Evolutionary conservation across 495 filamentous ascomycete species (phyloP).

Genomic region (Bombardia bombarda): DNA sequence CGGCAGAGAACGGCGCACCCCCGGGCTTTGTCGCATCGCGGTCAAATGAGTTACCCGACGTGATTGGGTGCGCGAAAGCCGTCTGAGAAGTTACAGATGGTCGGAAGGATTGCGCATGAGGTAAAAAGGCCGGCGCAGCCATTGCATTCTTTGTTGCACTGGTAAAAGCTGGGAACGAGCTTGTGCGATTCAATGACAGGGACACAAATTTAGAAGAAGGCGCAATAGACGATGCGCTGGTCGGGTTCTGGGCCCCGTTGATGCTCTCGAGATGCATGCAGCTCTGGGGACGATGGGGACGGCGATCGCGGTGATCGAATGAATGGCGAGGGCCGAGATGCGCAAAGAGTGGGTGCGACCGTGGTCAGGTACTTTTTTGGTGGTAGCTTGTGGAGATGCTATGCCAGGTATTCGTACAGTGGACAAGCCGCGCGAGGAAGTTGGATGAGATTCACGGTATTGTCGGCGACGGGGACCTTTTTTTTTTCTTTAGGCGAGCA

Average conservation of each 20-base stretch:
- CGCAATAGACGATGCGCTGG: slow-evolving; percentile 26
- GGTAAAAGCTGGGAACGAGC: slow-evolving; percentile 24
- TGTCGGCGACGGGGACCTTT: not conserved
- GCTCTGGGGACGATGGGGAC: slow-evolving; percentile 12
- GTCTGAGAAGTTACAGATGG: slow-evolving; percentile 18
- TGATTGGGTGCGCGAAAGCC: slow-evolving; percentile 34
- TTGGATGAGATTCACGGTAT: not conserved
- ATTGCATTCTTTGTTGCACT: slow-evolving; percentile 28
- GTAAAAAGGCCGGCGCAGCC: slow-evolving; percentile 29
- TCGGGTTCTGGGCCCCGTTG: slow-evolving; percentile 32
- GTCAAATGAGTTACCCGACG: slow-evolving; percentile 25
- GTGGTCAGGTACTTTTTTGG: not conserved
- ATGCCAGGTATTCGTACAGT: slow-evolving; percentile 11
- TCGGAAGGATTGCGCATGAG: slow-evolving; percentile 27
- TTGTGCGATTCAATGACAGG: slow-evolving; percentile 30
- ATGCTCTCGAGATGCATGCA: slow-evolving; percentile 37
- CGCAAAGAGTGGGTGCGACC: slow-evolving; percentile 9
- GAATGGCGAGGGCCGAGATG: slow-evolving; percentile 7
- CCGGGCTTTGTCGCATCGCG: slow-evolving; percentile 41
- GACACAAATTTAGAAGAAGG: slow-evolving; percentile 20
- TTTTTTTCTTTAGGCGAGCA: not conserved
- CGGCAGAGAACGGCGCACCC: slow-evolving; percentile 43
- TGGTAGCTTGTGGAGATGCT: slow-evolving; percentile 11
- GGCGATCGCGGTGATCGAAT: slow-evolving; percentile 39
- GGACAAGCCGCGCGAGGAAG: not conserved